Evolutionary conservation across 768 basidiomycete genomes (phyloP).

Genomic region (Sarcomyxa edulis): DNA sequence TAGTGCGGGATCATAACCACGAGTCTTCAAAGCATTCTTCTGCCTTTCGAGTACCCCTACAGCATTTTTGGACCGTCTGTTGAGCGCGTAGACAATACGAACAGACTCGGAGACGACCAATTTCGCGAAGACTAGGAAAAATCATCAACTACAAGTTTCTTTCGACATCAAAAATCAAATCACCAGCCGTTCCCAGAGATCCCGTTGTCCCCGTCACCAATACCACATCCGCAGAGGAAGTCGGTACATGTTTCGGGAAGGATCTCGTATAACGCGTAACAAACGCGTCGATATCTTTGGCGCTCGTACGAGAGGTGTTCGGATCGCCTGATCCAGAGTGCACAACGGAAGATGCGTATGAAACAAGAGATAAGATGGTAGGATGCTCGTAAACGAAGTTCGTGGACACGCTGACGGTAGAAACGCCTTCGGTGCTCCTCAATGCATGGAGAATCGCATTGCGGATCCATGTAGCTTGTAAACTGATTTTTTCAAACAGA

Average conservation of each 20-base stretch:
- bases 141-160: not conserved
- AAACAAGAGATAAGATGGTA: conserved; percentile 17
- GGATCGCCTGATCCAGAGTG: too few species aligned
- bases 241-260: not conserved
- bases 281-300: conserved; percentile 9
- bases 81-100: conserved; percentile 25
- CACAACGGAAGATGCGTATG: conserved; percentile 14
- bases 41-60: conserved; percentile 18
- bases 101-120: too few species aligned
- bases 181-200: conserved; percentile 30
- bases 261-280: conserved; percentile 1
- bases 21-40: conserved; percentile 19
- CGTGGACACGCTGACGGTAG: conserved; percentile 15
- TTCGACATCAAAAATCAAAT: conserved; percentile 15
- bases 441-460: conserved; percentile 13
- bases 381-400: conserved; percentile 24
- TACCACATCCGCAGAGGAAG: conserved; percentile 15
- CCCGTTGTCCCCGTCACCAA: conserved; percentile 37
- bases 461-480: conserved; percentile 22
- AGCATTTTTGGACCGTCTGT: too few species aligned
- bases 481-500: too few species aligned
- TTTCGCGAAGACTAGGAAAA: conserved; percentile 1
- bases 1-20: conserved; percentile 20
- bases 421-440: conserved; percentile 5
- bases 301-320: too few species aligned